Conservation (phyloP, 2,329 filamentous ascomycete genomes). For the Lojkania enalia region DNA sequence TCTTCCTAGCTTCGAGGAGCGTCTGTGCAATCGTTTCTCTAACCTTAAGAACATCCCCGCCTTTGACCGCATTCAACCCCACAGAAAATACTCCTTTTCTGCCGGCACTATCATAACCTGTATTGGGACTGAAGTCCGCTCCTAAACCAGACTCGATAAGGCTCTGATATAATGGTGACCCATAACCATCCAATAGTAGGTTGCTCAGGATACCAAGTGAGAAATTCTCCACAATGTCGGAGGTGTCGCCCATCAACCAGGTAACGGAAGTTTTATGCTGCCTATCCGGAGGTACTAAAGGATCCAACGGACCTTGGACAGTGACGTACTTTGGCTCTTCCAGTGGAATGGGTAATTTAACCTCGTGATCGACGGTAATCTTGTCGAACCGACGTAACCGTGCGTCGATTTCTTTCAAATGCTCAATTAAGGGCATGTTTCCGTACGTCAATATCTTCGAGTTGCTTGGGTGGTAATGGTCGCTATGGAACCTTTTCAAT, state of each 20-base stretch:
- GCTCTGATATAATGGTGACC: conserved; percentile 86
- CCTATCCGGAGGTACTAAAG: conserved; percentile 79
- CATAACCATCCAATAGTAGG: conserved; percentile 89
- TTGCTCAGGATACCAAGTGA: conserved; percentile 80
- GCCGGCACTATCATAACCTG: conserved; percentile 81
- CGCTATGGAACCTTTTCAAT: conserved; percentile 81
- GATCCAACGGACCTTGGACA: conserved; percentile 80
- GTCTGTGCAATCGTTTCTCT: conserved; percentile 74
- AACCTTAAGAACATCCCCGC: conserved; percentile 76
- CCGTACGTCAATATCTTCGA: conserved; percentile 95
- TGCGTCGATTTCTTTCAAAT: conserved; percentile 76
- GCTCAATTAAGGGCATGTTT: conserved; percentile 81
- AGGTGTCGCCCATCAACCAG: conserved; percentile 85
- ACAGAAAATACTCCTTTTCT: conserved; percentile 84
- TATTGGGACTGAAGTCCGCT: conserved; percentile 92
- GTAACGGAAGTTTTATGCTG: conserved; percentile 94
- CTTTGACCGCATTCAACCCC: conserved; percentile 85
- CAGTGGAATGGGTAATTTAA: conserved; percentile 77
- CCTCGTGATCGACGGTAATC: conserved; percentile 69
- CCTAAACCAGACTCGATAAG: conserved; percentile 89
- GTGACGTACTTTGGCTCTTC: conserved; percentile 69
- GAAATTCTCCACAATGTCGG: conserved; percentile 85
- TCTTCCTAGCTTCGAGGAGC: conserved; percentile 68
- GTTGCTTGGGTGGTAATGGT: conserved; percentile 97
- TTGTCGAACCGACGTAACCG: conserved; percentile 74